Base-by-base conservation (phyloP, 345 rosid species). In the Atalantia buxifolia region DNA sequence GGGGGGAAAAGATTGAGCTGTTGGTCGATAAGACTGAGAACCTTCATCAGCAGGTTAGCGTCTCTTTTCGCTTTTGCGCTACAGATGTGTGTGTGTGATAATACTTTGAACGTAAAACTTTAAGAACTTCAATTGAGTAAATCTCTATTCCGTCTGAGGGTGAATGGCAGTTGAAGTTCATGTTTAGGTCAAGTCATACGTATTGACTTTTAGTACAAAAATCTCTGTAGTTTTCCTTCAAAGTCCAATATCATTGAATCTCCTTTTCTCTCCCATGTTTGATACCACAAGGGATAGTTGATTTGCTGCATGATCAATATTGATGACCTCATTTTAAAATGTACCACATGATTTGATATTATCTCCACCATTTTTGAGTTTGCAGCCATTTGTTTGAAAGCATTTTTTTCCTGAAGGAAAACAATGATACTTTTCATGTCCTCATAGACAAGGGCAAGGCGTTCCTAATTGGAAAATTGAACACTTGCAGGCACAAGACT, bases 1-100 rank as follows among this genome's bases (percentile, higher is more conserved):
- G 88, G 62, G 88, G 88, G 50, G 85, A 86, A 66, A 86, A 86
- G 75, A 86, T 86, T 74, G 88, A 86, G 75, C 81, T 86, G 12
- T 80, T 86, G 31, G 86, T 86, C 77, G 88, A 86, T 67, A 86
- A 86, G 79, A 81, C 88, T 4, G 85, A 86, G 76, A 86, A 79
- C 71, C 86, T 86, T 60, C 88, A 79, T 75, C 74, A 81, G 10
- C 85, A 86, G 85, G 88, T 81, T 33, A 65, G 81, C 70, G 68
- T n/a, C 60, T 62, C 70, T 79, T 18, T 35, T 40, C n/a, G 30
- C 42, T 65, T 10, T 36, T n/a, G 57, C 21, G 1, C 64, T 1
- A 6, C 22, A 38, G 4, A 38, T 7, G 8, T 40, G 40, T 40
- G 13, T 16, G 27, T 66, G 35, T 1, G 16, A 9, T 63, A 35